Percentiles rank a stretch among this genome's conserved stretches.
phyloP scores from a whole-genome alignment of 176 grass and related monocot genomes.

The Aegilops bicornis region DNA sequence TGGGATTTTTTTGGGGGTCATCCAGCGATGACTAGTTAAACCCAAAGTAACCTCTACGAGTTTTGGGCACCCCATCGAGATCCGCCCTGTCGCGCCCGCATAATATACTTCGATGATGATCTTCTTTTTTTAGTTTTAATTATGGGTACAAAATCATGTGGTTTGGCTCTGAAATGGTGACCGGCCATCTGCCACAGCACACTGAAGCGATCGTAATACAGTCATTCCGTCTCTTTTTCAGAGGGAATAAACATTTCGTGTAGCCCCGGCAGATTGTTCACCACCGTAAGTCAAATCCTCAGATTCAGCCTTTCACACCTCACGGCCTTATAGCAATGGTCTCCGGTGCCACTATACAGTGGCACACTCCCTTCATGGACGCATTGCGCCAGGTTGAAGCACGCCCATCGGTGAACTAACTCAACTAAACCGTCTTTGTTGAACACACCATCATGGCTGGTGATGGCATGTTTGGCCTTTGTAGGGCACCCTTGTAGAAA shows the following conservation, averaged over 20 bases:
- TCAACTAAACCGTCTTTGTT: neutral
- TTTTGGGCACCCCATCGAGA: neutral
- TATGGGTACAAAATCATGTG: neutral
- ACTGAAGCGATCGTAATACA: neutral
- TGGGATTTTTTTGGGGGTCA: neutral
- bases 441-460: neutral
- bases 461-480: neutral
- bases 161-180: neutral
- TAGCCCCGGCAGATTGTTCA: neutral
- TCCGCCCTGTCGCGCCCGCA: neutral
- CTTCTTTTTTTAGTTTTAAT: neutral
- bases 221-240: neutral
- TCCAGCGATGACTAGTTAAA: neutral
- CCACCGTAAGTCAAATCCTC: neutral
- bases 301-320: neutral
- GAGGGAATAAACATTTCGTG: neutral
- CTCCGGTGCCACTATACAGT: neutral
- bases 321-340: neutral
- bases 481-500: neutral
- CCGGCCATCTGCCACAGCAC: neutral
- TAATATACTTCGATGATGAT: neutral
- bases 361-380: neutral
- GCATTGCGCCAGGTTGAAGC: neutral
- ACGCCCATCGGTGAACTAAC: neutral
- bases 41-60: neutral